A percentile compares a stretch with the other conserved stretches of the same genome.
Conservation (phyloP, 805 yeast species). For the Danielozyma ontarioensis region DNA sequence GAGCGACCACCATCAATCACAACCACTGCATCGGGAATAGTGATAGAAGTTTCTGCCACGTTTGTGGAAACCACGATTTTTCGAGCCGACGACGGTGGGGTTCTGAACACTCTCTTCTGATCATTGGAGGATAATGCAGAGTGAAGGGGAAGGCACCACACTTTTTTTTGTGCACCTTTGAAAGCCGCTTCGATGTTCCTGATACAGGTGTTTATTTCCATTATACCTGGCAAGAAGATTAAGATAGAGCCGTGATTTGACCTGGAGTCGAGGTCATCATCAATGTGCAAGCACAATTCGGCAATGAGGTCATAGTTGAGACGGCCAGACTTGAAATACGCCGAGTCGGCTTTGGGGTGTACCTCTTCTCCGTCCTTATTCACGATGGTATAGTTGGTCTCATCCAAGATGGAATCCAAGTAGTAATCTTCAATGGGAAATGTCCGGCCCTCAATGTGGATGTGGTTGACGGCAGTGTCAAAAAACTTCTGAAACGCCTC, state of each 20-base stretch:
- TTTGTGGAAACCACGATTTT: slow-evolving; percentile 88
- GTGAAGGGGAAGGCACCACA: slow-evolving; percentile 68
- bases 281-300: slow-evolving; percentile 48
- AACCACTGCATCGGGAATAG: slow-evolving; percentile 91
- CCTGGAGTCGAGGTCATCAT: slow-evolving; percentile 39
- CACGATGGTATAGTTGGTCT: slow-evolving; percentile 51
- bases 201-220: slow-evolving; percentile 72
- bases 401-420: slow-evolving; percentile 59
- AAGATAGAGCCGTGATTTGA: slow-evolving; percentile 66
- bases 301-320: slow-evolving; percentile 73
- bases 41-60: slow-evolving; percentile 95
- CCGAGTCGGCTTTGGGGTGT: slow-evolving; percentile 59
- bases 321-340: slow-evolving; percentile 58
- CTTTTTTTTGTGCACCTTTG: slow-evolving; percentile 2
- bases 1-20: slow-evolving; percentile 87
- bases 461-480: slow-evolving; percentile 45
- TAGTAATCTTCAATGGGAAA: slow-evolving; percentile 81
- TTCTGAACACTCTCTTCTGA: slow-evolving; percentile 68
- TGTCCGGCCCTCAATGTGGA: slow-evolving; percentile 89
- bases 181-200: slow-evolving; percentile 23
- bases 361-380: slow-evolving; percentile 35
- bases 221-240: slow-evolving; percentile 85
- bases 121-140: slow-evolving; percentile 82
- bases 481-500: slow-evolving; percentile 66
- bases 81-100: slow-evolving; percentile 49